Evolutionary conservation across 2,329 filamentous ascomycete species (phyloP).

Genomic region (Cordyceps cateniannulata): DNA sequence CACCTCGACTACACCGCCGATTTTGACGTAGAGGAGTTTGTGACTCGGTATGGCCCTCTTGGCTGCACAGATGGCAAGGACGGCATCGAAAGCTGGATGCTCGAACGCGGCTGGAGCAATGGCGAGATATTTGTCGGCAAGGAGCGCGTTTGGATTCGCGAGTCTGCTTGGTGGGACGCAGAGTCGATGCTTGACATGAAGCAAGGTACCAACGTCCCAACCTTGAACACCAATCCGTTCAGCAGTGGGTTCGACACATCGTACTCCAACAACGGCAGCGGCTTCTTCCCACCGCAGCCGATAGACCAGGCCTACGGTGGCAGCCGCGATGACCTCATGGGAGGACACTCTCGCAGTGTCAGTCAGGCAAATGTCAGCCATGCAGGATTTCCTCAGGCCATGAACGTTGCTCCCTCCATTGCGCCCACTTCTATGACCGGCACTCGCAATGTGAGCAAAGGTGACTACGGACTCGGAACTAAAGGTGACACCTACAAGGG

Average conservation of each 20-base stretch:
- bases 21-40: conserved; percentile 91
- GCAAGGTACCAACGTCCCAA: conserved; percentile 44
- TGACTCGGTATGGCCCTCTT: conserved; percentile 70
- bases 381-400: conserved; percentile 34
- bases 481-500: conserved; percentile 78
- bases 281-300: conserved; percentile 63
- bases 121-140: conserved; percentile 88
- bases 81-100: conserved; percentile 87
- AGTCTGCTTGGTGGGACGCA: conserved; percentile 94
- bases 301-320: conserved; percentile 56
- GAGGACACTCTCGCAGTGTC: conserved; percentile 45
- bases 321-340: conserved; percentile 66
- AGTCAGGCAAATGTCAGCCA: conserved; percentile 52
- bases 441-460: conserved; percentile 52
- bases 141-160: conserved; percentile 93
- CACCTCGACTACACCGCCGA: conserved; percentile 93
- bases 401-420: conserved; percentile 47
- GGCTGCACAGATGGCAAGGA: conserved; percentile 88
- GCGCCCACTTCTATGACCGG: conserved; percentile 48
- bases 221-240: conserved; percentile 41
- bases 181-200: conserved; percentile 93
- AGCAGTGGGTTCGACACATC: conserved; percentile 55
- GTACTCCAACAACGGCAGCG: conserved; percentile 60
- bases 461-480: conserved; percentile 81
- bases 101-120: conserved; percentile 97